These are phyloP conservation scores for Petunia axillaris DNA, from an alignment of 257 asterid genomes.

Conservation along the genomic window DNA sequence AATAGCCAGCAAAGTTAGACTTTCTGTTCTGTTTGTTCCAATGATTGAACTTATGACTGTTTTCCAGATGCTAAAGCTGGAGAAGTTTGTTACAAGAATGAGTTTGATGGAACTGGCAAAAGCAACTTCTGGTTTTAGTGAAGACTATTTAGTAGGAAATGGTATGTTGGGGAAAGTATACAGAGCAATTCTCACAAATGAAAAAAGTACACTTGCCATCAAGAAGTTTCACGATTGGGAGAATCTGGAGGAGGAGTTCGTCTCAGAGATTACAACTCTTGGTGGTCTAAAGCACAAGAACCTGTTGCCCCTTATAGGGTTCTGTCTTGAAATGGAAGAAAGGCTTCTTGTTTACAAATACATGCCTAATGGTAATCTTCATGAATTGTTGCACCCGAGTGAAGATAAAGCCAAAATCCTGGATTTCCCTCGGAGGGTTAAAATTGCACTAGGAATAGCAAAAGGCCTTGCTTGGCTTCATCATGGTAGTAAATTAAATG, in stretches of 20 bases:
- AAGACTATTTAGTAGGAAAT: constrained; percentile 11
- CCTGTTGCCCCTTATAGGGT: constrained; percentile 35
- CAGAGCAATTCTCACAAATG: constrained; percentile 30
- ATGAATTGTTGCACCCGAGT: constrained; percentile 27
- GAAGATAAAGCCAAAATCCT: neutral
- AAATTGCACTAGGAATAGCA: constrained; percentile 36
- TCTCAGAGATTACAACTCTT: constrained; percentile 28
- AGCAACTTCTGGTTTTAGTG: constrained; percentile 28
- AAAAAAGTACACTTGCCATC: constrained; percentile 20
- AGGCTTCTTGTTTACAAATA: constrained; percentile 32
- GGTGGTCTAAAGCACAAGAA: constrained; percentile 32
- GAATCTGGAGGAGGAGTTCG: constrained; percentile 14
- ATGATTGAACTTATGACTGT: neutral
- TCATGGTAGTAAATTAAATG: neutral
- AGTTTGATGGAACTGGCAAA: constrained; percentile 27
- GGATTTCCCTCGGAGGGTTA: constrained; percentile 33
- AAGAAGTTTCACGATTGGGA: constrained; percentile 21
- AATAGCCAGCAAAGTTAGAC: neutral
- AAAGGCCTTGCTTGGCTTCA: constrained; percentile 38
- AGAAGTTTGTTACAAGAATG: constrained; percentile 33
- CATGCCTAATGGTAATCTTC: constrained; percentile 38
- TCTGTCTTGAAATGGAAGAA: constrained; percentile 23
- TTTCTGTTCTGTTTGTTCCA: neutral
- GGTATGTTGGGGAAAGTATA: constrained; percentile 33
- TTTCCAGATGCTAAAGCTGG: constrained; percentile 31